Evolutionary conservation across 257 asterid genomes (phyloP), one percentile per base, ranked within the genome.

Genomic region (Ajuga chamaepitys): DNA sequence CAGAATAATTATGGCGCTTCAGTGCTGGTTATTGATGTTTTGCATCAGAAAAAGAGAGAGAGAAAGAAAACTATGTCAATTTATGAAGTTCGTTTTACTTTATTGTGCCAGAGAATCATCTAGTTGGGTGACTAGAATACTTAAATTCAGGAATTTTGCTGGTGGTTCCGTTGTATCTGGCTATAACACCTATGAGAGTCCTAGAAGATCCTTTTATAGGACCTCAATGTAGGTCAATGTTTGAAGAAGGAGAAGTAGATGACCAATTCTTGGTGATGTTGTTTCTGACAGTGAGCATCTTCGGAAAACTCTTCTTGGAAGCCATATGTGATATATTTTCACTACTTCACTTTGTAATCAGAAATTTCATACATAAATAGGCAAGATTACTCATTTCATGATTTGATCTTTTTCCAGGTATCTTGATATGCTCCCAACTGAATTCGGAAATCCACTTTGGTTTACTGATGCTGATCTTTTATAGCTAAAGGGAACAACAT

Each of bases 151-250:
- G 90, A 51, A 64, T 86, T 57, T 67, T 77, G 17, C 77, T 86
- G 76, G 93, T 79, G 81, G 95, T 88, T 70, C 99, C 99, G 30
- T 85, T 93, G 62, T 75, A 86, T 82, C 75, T 93, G 66, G 88
- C 96, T 1, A 93, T 93, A 61, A 93, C 97, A 68, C 95, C 97
- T n/a, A 89, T 83, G 95, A 82, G 92, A 76, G 96, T 93, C 1
- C 83, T 86, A 9, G 87, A 90, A 78, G 99, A 93, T 81, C 95
- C 99, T 54, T 59, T 93, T 17, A 70, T 81, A 1, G 99, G 99
- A 70, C 95, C 95, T 38, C 92, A 84, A 55, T 89, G 95, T 69
- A 78, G 92, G 71, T 83, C 88, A n/a, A 81, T 87, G 95, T 77
- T 73, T 53, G 92, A 78, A 70, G 88, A 79, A 78, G 95, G 95